A percentile compares a stretch with the other conserved stretches of the same genome.
Evolutionary conservation across 108 stramenopile species (phyloP).

Genomic region (Nannochloropsis salina): DNA sequence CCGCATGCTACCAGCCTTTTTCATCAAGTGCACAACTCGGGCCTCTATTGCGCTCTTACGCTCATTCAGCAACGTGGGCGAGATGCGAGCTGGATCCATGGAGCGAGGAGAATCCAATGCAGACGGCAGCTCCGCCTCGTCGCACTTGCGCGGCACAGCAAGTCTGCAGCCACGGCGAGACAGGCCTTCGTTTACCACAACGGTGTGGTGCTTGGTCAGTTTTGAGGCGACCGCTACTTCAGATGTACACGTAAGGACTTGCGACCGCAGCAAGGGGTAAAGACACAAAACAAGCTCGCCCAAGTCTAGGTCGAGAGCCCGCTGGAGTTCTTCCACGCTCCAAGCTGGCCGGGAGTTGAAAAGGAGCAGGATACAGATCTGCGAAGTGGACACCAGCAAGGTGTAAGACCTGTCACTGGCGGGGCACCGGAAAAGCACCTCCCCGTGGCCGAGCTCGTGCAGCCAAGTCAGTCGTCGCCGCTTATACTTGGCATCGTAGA

Average conservation of each 20-base stretch:
- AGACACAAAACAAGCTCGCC: slow-evolving; percentile 11
- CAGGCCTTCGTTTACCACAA: not conserved
- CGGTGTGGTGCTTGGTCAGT: not conserved
- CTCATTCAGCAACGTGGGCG: not conserved
- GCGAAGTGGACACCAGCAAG: slow-evolving; percentile 36
- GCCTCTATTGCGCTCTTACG: not conserved
- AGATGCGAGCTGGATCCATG: slow-evolving; percentile 4
- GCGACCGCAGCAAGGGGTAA: not conserved
- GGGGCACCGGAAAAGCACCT: slow-evolving; percentile 37
- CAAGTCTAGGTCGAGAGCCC: slow-evolving; percentile 11
- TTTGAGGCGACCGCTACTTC: not conserved
- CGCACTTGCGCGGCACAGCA: not conserved
- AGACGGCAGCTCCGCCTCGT: not conserved
- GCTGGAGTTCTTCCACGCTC: not conserved
- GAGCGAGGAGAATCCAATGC: slow-evolving; percentile 7
- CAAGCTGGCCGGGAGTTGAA: not conserved
- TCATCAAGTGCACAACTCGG: not conserved
- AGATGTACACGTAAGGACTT: not conserved
- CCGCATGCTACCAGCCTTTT: not conserved
- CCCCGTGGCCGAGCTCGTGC: slow-evolving; percentile 42
- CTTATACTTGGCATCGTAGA: slow-evolving; percentile 22
- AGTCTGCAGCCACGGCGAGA: not conserved
- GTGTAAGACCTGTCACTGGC: slow-evolving; percentile 25
- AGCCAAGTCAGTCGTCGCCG: slow-evolving; percentile 37
- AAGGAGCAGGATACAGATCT: slow-evolving; percentile 37